Evolutionary conservation across 2,329 filamentous ascomycete species (phyloP), one percentile per base, ranked within the genome.

Genomic region (Biscogniauxia marginata): DNA sequence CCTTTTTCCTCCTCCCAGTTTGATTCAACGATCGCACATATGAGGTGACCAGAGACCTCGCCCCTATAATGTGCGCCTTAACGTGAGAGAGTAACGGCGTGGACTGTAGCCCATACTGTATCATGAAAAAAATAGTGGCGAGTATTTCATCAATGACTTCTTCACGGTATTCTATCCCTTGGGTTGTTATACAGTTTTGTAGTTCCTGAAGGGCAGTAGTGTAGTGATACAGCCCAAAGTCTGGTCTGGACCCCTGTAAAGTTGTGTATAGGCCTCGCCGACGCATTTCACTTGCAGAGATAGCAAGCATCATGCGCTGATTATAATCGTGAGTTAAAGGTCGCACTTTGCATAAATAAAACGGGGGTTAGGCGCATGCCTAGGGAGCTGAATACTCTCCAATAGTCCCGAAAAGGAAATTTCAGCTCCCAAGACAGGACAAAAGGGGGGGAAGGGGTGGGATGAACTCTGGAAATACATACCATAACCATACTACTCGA

Each of bases 401-500:
- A n/a, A n/a, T n/a, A n/a, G n/a, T n/a, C n/a, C n/a, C n/a, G n/a
- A n/a, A n/a, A n/a, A n/a, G n/a, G n/a, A n/a, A n/a, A n/a, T n/a
- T n/a, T n/a, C n/a, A n/a, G n/a, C n/a, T n/a, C n/a, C n/a, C n/a
- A n/a, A n/a, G n/a, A n/a, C n/a, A n/a, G n/a, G n/a, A n/a, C n/a
- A n/a, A n/a, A n/a, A n/a, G n/a, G n/a, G n/a, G n/a, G n/a, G n/a
- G n/a, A n/a, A n/a, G n/a, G n/a, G n/a, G n/a, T n/a, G n/a, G n/a
- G n/a, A n/a, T n/a, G n/a, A n/a, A n/a, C n/a, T n/a, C n/a, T n/a
- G n/a, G n/a, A n/a, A n/a, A n/a, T n/a, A n/a, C n/a, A n/a, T n/a
- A n/a, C n/a, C 50, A 53, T 53, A 4, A 56, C 46, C 49, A 56
- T 56, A 30, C 45, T 50, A 39, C 54, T 56, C 4, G 54, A 53